Evolutionary conservation across 2,329 filamentous ascomycete species (phyloP).

Genomic region (Trichophyton verrucosum): DNA sequence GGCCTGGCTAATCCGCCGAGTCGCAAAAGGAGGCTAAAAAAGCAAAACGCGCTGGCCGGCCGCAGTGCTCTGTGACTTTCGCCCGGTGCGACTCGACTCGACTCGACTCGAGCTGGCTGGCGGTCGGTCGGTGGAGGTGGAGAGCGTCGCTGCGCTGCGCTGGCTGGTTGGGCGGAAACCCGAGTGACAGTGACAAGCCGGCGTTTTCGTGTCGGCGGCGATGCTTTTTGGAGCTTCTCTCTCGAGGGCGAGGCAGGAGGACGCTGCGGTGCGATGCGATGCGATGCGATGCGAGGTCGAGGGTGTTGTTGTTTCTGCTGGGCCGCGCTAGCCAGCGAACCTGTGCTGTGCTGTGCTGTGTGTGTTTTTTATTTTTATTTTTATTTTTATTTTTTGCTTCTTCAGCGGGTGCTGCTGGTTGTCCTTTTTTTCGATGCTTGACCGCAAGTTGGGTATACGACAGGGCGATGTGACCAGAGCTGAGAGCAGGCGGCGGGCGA

Average conservation of each 20-base stretch:
- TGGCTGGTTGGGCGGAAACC: conserved; percentile 1
- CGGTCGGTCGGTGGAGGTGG: too few relatives aligned
- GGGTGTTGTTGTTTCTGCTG: not conserved
- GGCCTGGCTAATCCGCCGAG: not conserved
- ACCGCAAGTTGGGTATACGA: conserved; percentile 13
- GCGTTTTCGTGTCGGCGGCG: not conserved
- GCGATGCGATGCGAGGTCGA: not conserved
- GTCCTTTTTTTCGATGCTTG: not conserved
- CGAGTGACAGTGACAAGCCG: not conserved
- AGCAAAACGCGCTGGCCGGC: conserved; percentile 3
- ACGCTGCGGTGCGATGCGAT: not conserved
- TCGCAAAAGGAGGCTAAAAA: conserved; percentile 4
- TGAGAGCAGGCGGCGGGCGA: not conserved
- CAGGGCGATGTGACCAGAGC: not conserved
- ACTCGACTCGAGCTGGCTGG: too few relatives aligned
- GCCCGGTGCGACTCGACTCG: too few relatives aligned
- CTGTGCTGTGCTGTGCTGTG: not conserved
- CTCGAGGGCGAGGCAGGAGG: too few relatives aligned
- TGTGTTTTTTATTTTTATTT: not conserved
- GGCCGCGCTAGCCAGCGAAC: conserved; percentile 1
- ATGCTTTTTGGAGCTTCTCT: too few relatives aligned
- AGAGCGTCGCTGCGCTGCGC: not conserved
- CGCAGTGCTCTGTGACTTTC: too few relatives aligned
- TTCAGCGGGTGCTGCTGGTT: not conserved
- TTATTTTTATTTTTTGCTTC: not conserved